These are phyloP conservation scores for Talaromyces amestolkiae DNA, from an alignment of 2,329 filamentous ascomycete genomes.

Conservation along the genomic window DNA sequence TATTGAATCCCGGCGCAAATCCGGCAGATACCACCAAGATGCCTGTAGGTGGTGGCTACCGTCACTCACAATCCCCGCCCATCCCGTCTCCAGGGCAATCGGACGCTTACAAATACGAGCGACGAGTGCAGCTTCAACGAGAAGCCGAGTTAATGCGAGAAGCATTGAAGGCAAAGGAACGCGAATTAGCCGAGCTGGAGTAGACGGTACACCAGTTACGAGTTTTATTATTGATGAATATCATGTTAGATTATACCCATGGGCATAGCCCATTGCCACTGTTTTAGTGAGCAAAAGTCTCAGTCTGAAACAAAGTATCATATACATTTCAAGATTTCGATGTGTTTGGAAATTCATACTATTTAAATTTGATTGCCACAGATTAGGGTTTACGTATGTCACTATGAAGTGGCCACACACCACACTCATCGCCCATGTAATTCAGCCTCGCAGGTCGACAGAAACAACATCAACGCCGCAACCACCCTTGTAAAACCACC, in stretches of 20 bases:
- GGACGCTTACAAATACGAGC: slow-evolving; percentile 55
- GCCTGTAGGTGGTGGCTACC: not conserved
- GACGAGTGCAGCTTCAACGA: slow-evolving; percentile 63
- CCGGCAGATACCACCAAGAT: slow-evolving; percentile 27
- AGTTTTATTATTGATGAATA: not conserved
- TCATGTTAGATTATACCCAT: slow-evolving; percentile 1
- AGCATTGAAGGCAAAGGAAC: slow-evolving; percentile 69
- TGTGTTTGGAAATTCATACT: not conserved
- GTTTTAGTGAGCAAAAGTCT: not conserved
- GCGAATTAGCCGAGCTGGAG: slow-evolving; percentile 61
- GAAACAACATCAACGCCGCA: not conserved
- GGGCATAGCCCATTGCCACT: not conserved
- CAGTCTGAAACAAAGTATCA: not conserved
- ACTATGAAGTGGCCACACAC: not conserved
- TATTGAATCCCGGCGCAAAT: slow-evolving; percentile 58
- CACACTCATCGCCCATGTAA: not conserved
- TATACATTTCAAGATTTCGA: not conserved
- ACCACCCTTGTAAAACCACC: not conserved
- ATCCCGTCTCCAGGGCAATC: slow-evolving; percentile 38
- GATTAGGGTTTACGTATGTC: not conserved
- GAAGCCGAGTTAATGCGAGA: slow-evolving; percentile 76
- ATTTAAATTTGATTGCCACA: not conserved
- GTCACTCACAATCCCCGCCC: slow-evolving; percentile 29
- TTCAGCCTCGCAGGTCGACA: not conserved
- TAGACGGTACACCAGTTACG: not conserved